phyloP scores from a whole-genome alignment of 1,284 basidiomycete genomes.

The Golubevia sp. region DNA sequence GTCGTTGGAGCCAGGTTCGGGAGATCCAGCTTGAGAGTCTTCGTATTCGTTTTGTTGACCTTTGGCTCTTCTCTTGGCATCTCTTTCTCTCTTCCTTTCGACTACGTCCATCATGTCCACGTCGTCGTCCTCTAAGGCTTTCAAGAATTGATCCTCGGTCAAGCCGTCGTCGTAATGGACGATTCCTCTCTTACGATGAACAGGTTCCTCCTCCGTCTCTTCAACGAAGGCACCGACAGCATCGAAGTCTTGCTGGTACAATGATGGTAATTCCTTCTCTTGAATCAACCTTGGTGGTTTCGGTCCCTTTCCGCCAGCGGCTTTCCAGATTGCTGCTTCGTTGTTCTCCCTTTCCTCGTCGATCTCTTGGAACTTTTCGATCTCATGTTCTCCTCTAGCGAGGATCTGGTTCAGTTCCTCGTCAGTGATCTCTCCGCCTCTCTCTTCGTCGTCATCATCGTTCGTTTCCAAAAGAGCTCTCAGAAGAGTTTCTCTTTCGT shows the following conservation, averaged over 20 bases:
- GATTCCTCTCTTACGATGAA: slow-evolving; percentile 80
- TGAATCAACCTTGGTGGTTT: slow-evolving; percentile 54
- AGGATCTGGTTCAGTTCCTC: slow-evolving; percentile 59
- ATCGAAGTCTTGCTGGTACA: slow-evolving; percentile 60
- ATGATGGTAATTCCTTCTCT: slow-evolving; percentile 49
- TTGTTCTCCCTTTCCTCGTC: slow-evolving; percentile 44
- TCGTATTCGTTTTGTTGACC: slow-evolving; percentile 18
- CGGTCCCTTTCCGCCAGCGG: slow-evolving; percentile 51
- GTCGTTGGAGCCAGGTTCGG: slow-evolving; percentile 30
- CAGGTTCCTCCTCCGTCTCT: slow-evolving; percentile 70
- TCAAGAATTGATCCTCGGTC: slow-evolving; percentile 80
- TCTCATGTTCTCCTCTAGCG: slow-evolving; percentile 48
- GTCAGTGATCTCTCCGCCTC: slow-evolving; percentile 55
- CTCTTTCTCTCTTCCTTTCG: slow-evolving; percentile 55
- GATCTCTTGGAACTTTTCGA: slow-evolving; percentile 50
- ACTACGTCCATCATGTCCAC: slow-evolving; percentile 54
- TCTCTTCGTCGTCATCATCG: slow-evolving; percentile 56
- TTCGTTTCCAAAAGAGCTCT: slow-evolving; percentile 60
- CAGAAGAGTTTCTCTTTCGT: slow-evolving; percentile 56
- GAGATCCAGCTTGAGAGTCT: slow-evolving; percentile 31
- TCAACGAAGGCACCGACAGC: slow-evolving; percentile 64
- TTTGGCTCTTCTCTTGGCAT: slow-evolving; percentile 52
- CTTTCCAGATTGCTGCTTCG: slow-evolving; percentile 51
- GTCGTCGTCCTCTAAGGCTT: slow-evolving; percentile 56
- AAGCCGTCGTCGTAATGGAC: slow-evolving; percentile 95